These are phyloP conservation scores for Leishmania guyanensis DNA, from an alignment of 208 protist species.

Conservation along the genomic window DNA sequence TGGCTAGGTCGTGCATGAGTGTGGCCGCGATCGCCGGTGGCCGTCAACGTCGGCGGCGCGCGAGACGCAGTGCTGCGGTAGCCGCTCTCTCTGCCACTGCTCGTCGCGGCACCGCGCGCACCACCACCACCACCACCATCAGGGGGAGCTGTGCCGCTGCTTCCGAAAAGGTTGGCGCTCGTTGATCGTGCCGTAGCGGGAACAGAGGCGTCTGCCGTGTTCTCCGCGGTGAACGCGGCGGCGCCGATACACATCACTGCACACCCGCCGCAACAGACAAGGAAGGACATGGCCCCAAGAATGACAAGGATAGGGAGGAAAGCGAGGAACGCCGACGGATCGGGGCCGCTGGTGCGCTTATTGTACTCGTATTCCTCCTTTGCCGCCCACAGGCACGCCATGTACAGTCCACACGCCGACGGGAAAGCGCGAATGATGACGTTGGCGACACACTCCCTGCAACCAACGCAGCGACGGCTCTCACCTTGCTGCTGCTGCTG, in stretches of 20 bases:
- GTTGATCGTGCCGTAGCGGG: not conserved
- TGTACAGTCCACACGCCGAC: conserved; percentile 46
- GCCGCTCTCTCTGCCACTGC: conserved; percentile 6
- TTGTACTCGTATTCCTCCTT: conserved; percentile 61
- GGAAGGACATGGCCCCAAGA: conserved; percentile 25
- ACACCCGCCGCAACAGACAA: conserved; percentile 31
- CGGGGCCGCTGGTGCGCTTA: conserved; percentile 7
- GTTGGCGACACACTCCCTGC: conserved; percentile 22
- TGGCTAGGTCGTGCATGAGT: not conserved
- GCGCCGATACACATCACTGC: conserved; percentile 20
- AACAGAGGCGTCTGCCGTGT: not conserved
- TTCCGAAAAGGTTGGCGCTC: not conserved
- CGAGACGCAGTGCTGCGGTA: conserved; percentile 21
- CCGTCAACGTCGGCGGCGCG: not conserved
- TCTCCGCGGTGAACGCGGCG: not conserved
- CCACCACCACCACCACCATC: not conserved
- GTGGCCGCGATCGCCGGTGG: not conserved
- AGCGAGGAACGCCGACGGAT: conserved; percentile 44
- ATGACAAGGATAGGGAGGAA: conserved; percentile 49
- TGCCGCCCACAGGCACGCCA: conserved; percentile 53
- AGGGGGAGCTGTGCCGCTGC: not conserved
- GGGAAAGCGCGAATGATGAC: conserved; percentile 18
- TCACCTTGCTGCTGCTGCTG: not conserved
- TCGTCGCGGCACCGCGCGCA: not conserved
- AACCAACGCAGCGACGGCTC: not conserved